Evolutionary conservation across 352 stramenopile genomes (phyloP).

Genomic region (Phytophthora lateralis): DNA sequence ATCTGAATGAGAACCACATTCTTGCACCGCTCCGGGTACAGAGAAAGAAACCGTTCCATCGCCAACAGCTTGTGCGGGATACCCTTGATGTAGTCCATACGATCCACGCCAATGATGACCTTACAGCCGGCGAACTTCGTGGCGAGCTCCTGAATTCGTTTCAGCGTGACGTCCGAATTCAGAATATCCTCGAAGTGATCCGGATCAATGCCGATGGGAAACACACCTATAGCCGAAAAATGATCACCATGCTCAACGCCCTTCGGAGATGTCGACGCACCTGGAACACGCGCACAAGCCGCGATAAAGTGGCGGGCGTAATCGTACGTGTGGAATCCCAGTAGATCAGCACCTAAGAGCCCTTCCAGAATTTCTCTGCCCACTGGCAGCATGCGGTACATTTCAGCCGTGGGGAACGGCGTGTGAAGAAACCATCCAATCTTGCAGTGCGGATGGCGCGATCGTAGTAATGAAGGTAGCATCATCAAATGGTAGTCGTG

Average conservation of each 20-base stretch:
- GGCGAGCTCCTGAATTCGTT: constrained; percentile 63
- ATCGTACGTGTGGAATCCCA: constrained; percentile 90
- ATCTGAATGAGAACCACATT: constrained; percentile 95
- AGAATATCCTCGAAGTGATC: constrained; percentile 82
- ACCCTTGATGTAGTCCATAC: constrained; percentile 90
- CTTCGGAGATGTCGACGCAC: constrained; percentile 76
- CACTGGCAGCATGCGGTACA: constrained; percentile 86
- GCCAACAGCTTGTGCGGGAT: constrained; percentile 88
- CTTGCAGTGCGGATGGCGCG: constrained; percentile 70
- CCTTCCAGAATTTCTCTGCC: constrained; percentile 81
- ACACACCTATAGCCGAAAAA: constrained; percentile 83
- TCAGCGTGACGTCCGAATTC: constrained; percentile 50
- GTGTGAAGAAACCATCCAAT: constrained; percentile 92
- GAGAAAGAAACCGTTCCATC: constrained; percentile 85
- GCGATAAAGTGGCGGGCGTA: constrained; percentile 87
- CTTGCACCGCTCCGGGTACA: constrained; percentile 87
- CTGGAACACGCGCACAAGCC: constrained; percentile 73
- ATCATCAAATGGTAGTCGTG: constrained; percentile 92
- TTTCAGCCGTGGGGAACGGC: constrained; percentile 84
- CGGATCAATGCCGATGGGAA: constrained; percentile 86
- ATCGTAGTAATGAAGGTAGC: constrained; percentile 75
- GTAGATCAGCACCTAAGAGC: constrained; percentile 76
- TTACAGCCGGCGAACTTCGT: constrained; percentile 75
- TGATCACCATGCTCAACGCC: constrained; percentile 83
- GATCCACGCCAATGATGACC: constrained; percentile 86